These are phyloP conservation scores for Halophytophthora batemanensis DNA, from an alignment of 352 stramenopile species.

Conservation along the genomic window DNA sequence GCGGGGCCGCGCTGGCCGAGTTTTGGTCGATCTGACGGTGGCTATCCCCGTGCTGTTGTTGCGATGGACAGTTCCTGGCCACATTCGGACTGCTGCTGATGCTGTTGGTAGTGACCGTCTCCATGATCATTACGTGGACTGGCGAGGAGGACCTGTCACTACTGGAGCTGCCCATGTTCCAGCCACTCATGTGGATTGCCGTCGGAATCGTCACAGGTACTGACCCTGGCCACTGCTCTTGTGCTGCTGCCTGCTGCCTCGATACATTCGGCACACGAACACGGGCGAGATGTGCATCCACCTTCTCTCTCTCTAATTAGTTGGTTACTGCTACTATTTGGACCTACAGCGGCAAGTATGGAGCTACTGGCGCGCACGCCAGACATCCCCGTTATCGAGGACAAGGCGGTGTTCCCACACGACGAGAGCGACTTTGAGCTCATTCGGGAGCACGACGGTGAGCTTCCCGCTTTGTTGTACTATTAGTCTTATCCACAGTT, in stretches of 20 bases:
- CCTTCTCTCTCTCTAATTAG: too few species aligned
- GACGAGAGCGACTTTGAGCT: constrained; percentile 58
- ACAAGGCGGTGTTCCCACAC: constrained; percentile 58
- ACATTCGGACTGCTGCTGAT: constrained; percentile 70
- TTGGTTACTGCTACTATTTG: not conserved
- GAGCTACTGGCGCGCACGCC: constrained; percentile 36
- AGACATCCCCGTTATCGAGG: constrained; percentile 38
- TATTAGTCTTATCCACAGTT: not conserved
- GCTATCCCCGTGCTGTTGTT: too few species aligned
- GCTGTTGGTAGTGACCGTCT: constrained; percentile 59
- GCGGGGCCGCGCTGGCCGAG: not conserved
- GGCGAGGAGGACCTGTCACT: constrained; percentile 42
- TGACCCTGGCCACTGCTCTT: not conserved
- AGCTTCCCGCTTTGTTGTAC: not conserved
- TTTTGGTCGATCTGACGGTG: not conserved
- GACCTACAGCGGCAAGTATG: constrained; percentile 38
- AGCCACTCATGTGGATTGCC: constrained; percentile 77
- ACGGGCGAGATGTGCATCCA: not conserved
- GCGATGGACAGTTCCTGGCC: constrained; percentile 44
- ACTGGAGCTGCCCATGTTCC: constrained; percentile 68
- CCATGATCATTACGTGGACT: constrained; percentile 53
- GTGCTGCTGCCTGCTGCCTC: constrained; percentile 3
- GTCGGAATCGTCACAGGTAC: constrained; percentile 74
- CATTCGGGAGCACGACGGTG: constrained; percentile 43
- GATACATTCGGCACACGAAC: too few species aligned